Base-by-base conservation (phyloP, 805 yeast genomes). In the Metschnikowia orientalis region DNA sequence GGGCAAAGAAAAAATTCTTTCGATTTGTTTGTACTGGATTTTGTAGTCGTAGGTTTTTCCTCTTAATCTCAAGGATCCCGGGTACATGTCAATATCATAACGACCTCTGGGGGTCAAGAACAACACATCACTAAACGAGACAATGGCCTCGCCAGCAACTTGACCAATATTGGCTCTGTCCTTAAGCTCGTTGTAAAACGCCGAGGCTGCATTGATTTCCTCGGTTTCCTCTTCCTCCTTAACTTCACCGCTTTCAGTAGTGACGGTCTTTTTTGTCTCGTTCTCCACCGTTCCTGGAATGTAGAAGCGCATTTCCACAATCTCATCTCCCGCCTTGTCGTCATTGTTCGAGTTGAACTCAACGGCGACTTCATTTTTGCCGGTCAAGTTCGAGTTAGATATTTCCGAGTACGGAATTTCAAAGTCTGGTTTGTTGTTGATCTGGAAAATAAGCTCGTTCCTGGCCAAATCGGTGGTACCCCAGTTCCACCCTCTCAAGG, bases 401-500 rank as follows among this genome's bases (percentile, higher is more conserved):
- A 92, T 82, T 13, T 75, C 77, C 7, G 71, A 51, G 56, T 88
- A 92, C 2, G 97, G 96, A 26, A 92, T 63, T 61, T 92, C 98
- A 57, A 90, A 90, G 8, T 81, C 76, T 3, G 98, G 97, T 50
- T 84, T 81, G 47, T 87, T 87, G 52, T 84, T 84, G 14, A 89
- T 79, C 37, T 79, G 77, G 61, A 92, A 89, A 18, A 86, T 76
- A 57, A 92, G 67, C 58, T 92, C 98, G 48, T 87, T 85, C 57
- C 95, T 76, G 13, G 95, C 95, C 54, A 92, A 75, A 56, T 89
- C 95, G 10, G 90, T 71, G 44, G 81, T 79, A 34, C 99, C 99
- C 98, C 98, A 92, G 61, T 92, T 92, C 98, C 98, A 92, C 19
- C 99, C 99, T 63, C 96, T 77, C 44, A 92, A 66, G 4, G 96